Evolutionary conservation across 495 filamentous ascomycete genomes (phyloP), one percentile per base, ranked within the genome.

Genomic region (Tuber calosporum): DNA sequence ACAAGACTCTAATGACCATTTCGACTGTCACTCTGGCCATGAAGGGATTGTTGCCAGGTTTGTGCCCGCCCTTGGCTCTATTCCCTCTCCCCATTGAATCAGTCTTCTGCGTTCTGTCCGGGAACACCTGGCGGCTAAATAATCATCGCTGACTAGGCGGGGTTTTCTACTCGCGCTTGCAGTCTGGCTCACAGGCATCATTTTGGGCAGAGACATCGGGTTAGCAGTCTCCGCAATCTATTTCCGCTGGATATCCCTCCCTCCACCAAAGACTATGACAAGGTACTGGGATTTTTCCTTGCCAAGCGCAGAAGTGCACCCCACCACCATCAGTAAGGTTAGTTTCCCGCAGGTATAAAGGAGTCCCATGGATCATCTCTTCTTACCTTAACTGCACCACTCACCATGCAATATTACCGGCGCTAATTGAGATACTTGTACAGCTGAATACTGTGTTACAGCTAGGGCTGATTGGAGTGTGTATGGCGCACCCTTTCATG

Each of bases 221-320:
- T 86, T 99, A 7, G 92, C 87, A n/a, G 86, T 97, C 4, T 89
- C 93, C 13, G 95, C 95, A 1, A 89, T 99, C 72, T 99, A 97
- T 83, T 97, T 93, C 80, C 89, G 95, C 45, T 99, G 92, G 88
- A 95, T 96, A 68, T 94, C 91, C 4, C 87, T 99, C 34, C 95
- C 95, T 1, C 89, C 91, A 0, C 95, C 95, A 7, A 97, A 97
- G 83, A 98, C 95, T 0, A 90, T 97, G 83, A 83, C 86, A 20
- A 85, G 95, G n/a, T 99, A 97, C 82, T 99, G 96, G 96, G 96
- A 99, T 81, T 98, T 98, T 79, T 92, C 90, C 17, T 87, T 99
- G 26, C 95, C 95, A 0, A 92, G 89, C 67, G 95, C 95, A 1
- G 95, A 98, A 82, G 95, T 99, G 6, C 90, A 90, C 76, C 95